Evolutionary conservation across 2,329 filamentous ascomycete species (phyloP), one percentile per base, ranked within the genome.

Genomic region (Phyllosticta paracitricarpa): DNA sequence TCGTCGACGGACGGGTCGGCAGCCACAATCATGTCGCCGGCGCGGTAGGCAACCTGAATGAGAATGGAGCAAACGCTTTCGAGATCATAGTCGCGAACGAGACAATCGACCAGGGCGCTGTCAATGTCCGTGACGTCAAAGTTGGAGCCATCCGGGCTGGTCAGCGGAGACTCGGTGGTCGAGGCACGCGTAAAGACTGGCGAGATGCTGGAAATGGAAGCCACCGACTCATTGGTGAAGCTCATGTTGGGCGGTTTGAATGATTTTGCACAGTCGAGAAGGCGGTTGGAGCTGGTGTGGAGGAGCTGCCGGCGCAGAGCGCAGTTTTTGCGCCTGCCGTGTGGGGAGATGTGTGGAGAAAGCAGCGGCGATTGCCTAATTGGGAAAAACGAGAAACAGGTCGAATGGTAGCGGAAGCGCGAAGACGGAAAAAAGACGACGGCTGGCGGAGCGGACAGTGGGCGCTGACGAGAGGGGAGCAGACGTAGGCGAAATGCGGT

Each of bases 1-100:
- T 67, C 64, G 10, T 65, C 65, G 26, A 69, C 61, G 2, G 64
- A 65, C 3, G 64, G 65, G 53, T 73, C 70, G 14, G 72, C 72
- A 5, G 63, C 65, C 4, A 71, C 54, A 69, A 75, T 74, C 63
- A 72, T 73, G 1, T 65, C 62, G 2, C 72, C 72, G 1, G 67
- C 72, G 1, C 61, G 63, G 22, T 65, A 64, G 14, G 72, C 72
- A 24, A 74, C 52, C 8, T 24, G n/a, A 24, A 57, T 51, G 30
- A 63, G 54, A 2, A 52, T 51, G 24, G 61, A 25, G 10, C 51
- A 24, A 6, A 61, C 51, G 6, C 40, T 19, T 3, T 62, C 51
- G 25, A 60, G 61, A 19, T 55, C 24, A n/a, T 30, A 19, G 5
- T 35, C 57, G 4, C n/a, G n/a, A 53, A 26, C 33, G 24, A 59